phyloP scores from a whole-genome alignment of 1,284 basidiomycete species.

The Mrakiaceae sp. region DNA sequence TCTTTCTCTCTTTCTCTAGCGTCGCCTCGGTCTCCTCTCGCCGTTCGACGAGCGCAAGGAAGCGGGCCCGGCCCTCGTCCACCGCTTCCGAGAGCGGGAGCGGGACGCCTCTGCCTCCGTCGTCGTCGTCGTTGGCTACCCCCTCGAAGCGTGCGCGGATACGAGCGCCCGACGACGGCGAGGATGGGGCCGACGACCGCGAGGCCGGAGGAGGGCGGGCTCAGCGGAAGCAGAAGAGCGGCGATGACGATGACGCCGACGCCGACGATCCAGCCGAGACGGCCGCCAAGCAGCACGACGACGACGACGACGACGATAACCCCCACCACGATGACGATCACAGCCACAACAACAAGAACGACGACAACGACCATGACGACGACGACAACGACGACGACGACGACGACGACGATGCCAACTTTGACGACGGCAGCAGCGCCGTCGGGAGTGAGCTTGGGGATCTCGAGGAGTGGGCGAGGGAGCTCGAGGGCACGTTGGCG shows the following conservation, averaged over 20 bases:
- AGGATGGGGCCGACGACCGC: background rate
- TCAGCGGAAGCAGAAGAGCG: background rate
- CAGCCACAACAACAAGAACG: background rate
- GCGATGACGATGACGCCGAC: background rate
- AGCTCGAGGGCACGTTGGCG: slow-evolving; percentile 9
- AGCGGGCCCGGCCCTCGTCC: too few species aligned
- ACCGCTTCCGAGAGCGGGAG: too few species aligned
- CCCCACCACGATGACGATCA: background rate
- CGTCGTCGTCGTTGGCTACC: too few species aligned
- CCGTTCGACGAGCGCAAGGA: too few species aligned
- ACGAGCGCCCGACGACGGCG: too few species aligned
- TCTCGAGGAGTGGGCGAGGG: slow-evolving; percentile 10
- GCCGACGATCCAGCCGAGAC: background rate
- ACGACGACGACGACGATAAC: background rate
- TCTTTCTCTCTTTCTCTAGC: background rate
- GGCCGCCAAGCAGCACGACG: background rate
- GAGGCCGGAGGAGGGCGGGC: background rate
- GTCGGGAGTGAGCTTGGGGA: background rate
- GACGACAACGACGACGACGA: background rate
- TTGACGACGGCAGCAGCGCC: background rate
- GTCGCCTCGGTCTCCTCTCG: background rate
- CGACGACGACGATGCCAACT: background rate
- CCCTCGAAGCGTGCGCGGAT: too few species aligned
- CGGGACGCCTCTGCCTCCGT: too few species aligned
- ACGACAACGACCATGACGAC: background rate